Evolutionary conservation across 1,139 yeast species (phyloP).

Genomic region (Zhuliangozyma blackwelliae): DNA sequence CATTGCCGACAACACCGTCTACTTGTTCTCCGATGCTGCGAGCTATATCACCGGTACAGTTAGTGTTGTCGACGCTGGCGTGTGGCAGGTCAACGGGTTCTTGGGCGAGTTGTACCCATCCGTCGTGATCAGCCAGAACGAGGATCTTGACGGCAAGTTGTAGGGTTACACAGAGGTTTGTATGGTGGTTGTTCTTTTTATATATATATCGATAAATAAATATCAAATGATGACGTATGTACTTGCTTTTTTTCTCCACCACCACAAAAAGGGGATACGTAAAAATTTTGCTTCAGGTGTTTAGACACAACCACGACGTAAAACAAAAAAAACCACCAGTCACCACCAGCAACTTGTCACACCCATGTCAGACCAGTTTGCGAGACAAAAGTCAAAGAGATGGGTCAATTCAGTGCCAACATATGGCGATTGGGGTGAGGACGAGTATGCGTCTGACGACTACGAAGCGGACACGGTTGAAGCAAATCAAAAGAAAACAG

Average conservation of each 20-base stretch:
- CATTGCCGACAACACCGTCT: slow-evolving; percentile 87
- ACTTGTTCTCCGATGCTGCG: slow-evolving; percentile 78
- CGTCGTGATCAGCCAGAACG: slow-evolving; percentile 23
- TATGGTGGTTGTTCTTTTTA: not conserved
- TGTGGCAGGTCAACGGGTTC: slow-evolving; percentile 61
- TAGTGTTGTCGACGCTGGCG: slow-evolving; percentile 84
- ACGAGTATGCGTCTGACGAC: slow-evolving; percentile 23
- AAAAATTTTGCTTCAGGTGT: too few species aligned
- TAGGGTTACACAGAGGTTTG: slow-evolving; percentile 4
- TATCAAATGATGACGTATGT: too few species aligned
- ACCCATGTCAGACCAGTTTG: slow-evolving; percentile 42
- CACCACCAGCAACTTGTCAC: not conserved
- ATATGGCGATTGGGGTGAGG: slow-evolving; percentile 59
- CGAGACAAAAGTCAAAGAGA: slow-evolving; percentile 57
- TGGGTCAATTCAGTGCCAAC: slow-evolving; percentile 57
- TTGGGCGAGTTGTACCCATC: slow-evolving; percentile 34
- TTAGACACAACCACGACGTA: not conserved
- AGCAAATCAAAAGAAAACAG: slow-evolving; percentile 1
- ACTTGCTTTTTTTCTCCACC: too few species aligned
- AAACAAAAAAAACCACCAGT: not conserved
- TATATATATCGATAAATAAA: too few species aligned
- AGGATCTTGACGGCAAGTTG: slow-evolving; percentile 16
- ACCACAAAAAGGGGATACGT: too few species aligned
- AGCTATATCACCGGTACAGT: slow-evolving; percentile 73
- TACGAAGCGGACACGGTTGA: not conserved